Evolutionary conservation across 139 green algal species (phyloP).

Genomic region (Chloropicon primus): DNA sequence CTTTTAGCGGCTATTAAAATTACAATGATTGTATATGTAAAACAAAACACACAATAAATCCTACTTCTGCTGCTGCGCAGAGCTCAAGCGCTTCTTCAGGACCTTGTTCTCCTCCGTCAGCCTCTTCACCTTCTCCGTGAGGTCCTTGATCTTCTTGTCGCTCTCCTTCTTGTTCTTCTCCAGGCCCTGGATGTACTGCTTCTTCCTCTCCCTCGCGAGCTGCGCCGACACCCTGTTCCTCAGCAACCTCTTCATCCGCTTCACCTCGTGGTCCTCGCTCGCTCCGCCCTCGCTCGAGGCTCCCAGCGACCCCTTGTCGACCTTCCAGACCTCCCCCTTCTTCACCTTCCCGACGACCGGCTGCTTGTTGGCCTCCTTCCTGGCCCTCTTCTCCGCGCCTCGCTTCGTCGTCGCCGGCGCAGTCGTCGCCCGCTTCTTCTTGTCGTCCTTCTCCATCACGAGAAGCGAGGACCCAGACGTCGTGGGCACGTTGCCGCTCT

Average conservation of each 20-base stretch:
- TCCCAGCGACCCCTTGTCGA: too few species aligned
- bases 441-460: background rate
- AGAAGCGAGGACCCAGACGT: background rate
- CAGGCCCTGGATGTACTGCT: constrained; percentile 48
- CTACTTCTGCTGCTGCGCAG: too few species aligned
- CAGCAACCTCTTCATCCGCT: constrained; percentile 37
- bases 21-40: too few species aligned
- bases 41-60: too few species aligned
- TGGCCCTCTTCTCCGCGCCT: background rate
- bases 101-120: background rate
- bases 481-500: background rate
- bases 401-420: background rate
- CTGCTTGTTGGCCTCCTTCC: background rate
- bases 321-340: too few species aligned
- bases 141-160: background rate
- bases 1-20: too few species aligned
- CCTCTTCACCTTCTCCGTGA: background rate
- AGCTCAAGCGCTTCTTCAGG: background rate
- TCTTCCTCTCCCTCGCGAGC: constrained; percentile 73
- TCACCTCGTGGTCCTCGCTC: background rate
- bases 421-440: background rate
- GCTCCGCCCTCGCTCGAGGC: background rate
- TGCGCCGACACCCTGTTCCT: constrained; percentile 72
- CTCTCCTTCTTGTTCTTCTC: constrained; percentile 31
- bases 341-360: background rate